These are phyloP conservation scores for Leptographium procerum DNA, from an alignment of 2,329 filamentous ascomycete genomes.

Conservation along the genomic window DNA sequence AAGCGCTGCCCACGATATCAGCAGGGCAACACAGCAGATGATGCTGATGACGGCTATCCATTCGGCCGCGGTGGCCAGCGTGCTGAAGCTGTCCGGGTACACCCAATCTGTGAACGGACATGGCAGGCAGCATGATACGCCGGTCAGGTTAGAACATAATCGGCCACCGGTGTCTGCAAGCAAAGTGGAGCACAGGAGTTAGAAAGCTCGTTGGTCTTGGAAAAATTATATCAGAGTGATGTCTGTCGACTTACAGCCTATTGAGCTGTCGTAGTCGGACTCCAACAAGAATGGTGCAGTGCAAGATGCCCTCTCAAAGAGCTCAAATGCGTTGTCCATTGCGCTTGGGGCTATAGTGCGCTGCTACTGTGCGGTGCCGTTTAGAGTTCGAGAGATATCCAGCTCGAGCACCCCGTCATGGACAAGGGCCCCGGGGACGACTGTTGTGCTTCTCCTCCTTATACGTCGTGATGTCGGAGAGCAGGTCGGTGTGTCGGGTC, in stretches of 20 bases:
- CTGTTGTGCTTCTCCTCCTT: neutral
- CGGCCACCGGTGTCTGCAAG: conserved; percentile 43
- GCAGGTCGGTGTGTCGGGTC: no score
- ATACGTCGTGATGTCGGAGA: neutral
- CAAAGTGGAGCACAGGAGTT: neutral
- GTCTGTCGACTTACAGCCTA: conserved; percentile 18
- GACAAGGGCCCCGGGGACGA: neutral
- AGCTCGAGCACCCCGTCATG: no score
- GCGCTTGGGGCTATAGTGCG: neutral
- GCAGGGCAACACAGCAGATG: conserved; percentile 60
- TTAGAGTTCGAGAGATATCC: neutral
- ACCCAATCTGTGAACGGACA: conserved; percentile 78
- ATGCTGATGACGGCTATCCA: conserved; percentile 72
- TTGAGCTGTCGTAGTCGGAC: conserved; percentile 6
- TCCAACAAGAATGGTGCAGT: conserved; percentile 9
- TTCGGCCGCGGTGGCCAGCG: conserved; percentile 56
- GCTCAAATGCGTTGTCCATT: neutral
- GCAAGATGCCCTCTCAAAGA: conserved; percentile 2
- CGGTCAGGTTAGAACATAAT: conserved; percentile 36
- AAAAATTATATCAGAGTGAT: neutral
- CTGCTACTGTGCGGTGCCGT: no score
- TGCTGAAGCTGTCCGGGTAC: conserved; percentile 48
- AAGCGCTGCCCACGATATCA: conserved; percentile 68
- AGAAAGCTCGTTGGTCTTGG: neutral
- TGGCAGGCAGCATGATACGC: conserved; percentile 69